These are phyloP conservation scores for Saccharomyces eubayanus DNA, from an alignment of 805 yeast species.

Conservation along the genomic window DNA sequence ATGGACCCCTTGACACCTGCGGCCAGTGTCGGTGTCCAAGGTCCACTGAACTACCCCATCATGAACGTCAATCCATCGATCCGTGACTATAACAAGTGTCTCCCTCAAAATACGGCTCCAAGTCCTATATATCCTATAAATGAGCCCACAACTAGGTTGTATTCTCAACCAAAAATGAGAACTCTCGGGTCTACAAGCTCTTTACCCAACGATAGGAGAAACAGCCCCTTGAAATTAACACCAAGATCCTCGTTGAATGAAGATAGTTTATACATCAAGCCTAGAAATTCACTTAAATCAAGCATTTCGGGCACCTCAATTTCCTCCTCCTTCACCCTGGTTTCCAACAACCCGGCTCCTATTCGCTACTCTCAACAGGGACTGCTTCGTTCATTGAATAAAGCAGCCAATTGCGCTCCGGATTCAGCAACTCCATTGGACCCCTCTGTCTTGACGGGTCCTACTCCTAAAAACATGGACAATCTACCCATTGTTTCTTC, in stretches of 20 bases:
- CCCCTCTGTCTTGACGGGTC: neutral
- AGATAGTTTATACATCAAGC: neutral
- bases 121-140: neutral
- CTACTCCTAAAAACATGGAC: neutral
- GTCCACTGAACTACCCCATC: constrained; percentile 3
- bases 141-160: neutral
- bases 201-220: neutral
- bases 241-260: neutral
- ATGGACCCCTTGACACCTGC: constrained; percentile 19
- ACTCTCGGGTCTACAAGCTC: neutral
- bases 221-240: neutral
- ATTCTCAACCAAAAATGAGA: neutral
- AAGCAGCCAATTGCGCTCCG: neutral
- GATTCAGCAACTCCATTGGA: neutral
- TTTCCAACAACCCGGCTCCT: neutral
- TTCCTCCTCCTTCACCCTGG: neutral
- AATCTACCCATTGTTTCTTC: neutral
- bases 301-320: neutral
- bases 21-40: neutral
- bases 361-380: neutral
- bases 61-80: neutral
- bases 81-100: neutral
- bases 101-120: constrained; percentile 4
- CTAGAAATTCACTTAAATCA: neutral
- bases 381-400: neutral